Percentiles rank a stretch among this genome's conserved stretches.
Evolutionary conservation across 1,139 yeast genomes (phyloP).

Genomic region (Yamadazyma aaseri): DNA sequence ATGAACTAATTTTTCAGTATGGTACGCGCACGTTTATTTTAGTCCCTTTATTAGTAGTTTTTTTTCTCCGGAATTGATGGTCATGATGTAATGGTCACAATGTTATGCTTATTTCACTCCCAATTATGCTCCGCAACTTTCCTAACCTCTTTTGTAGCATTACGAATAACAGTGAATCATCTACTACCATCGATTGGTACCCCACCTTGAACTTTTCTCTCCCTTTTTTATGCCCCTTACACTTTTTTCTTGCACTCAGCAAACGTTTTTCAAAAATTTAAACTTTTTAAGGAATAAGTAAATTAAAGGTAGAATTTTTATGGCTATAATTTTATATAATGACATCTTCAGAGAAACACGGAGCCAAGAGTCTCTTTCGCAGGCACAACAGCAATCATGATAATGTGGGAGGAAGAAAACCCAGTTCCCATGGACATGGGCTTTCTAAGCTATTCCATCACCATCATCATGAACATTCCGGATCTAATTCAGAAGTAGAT

Average conservation of each 20-base stretch:
- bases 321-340: not conserved
- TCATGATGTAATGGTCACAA: not conserved
- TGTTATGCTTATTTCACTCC: not conserved
- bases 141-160: too few species aligned
- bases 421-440: slow-evolving; percentile 22
- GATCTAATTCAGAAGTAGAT: slow-evolving; percentile 9
- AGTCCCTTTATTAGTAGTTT: too few species aligned
- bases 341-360: slow-evolving; percentile 17
- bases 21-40: too few species aligned
- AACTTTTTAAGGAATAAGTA: not conserved
- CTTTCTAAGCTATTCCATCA: slow-evolving; percentile 30
- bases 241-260: slow-evolving; percentile 1
- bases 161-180: too few species aligned
- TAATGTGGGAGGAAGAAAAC: too few species aligned
- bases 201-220: too few species aligned
- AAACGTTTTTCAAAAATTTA: not conserved
- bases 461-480: slow-evolving; percentile 7
- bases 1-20: not conserved
- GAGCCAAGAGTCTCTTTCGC: slow-evolving; percentile 21
- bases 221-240: slow-evolving; percentile 4
- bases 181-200: too few species aligned
- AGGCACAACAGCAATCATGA: slow-evolving; percentile 18
- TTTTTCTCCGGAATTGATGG: not conserved
- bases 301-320: too few species aligned
- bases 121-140: too few species aligned